A percentile compares a stretch with the other conserved stretches of the same genome.
Evolutionary conservation across 257 asterid species (phyloP).

Genomic region (Paulownia fortunei): DNA sequence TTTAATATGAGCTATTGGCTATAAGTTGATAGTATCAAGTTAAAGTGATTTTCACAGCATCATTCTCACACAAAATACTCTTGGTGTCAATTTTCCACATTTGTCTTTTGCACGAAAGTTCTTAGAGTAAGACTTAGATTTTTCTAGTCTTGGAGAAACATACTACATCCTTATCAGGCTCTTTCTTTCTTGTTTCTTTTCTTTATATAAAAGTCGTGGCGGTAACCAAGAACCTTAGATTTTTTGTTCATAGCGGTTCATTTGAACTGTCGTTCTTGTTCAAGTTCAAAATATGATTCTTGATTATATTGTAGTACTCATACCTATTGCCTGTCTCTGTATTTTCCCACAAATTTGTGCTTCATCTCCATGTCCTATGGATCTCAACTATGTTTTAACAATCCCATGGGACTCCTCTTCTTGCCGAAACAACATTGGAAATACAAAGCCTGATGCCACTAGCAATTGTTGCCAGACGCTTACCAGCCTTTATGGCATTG

Average conservation of each 20-base stretch:
- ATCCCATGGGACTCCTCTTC: conserved; percentile 67
- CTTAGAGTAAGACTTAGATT: conserved; percentile 6
- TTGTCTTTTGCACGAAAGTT: conserved; percentile 19
- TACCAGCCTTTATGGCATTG: conserved; percentile 61
- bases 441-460: background rate
- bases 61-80: background rate
- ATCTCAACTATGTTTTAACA: conserved; percentile 51
- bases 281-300: conserved; percentile 34
- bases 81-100: background rate
- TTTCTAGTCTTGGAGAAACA: background rate
- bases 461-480: conserved; percentile 68
- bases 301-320: background rate
- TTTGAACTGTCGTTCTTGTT: background rate
- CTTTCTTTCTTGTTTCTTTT: background rate
- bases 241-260: background rate
- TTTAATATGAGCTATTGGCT: background rate
- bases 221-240: background rate
- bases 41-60: background rate
- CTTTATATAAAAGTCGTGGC: background rate
- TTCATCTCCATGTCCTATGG: conserved; percentile 50
- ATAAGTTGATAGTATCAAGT: conserved; percentile 10
- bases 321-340: background rate
- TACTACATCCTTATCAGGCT: background rate
- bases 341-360: conserved; percentile 27
- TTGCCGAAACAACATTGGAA: conserved; percentile 34